Conservation (phyloP, 2,329 filamentous ascomycete species). For the Colletotrichum sp. region DNA sequence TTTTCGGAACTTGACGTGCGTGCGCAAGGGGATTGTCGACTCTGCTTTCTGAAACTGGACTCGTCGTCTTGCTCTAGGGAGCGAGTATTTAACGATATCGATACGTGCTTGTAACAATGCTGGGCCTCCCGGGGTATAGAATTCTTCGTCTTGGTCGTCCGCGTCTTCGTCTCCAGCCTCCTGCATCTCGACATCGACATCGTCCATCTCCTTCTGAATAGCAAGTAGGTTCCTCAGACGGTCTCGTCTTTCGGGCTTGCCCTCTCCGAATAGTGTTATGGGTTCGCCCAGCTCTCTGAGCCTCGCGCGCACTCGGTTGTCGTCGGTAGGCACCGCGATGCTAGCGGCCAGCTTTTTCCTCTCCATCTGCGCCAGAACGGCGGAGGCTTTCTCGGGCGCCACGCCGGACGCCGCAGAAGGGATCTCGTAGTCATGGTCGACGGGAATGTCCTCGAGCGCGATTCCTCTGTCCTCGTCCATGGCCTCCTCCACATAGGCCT, state of each 20-base stretch:
- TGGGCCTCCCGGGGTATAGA: conserved; percentile 84
- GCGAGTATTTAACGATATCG: conserved; percentile 81
- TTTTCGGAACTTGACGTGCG: conserved; percentile 92
- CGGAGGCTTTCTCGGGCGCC: conserved; percentile 81
- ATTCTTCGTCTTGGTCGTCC: conserved; percentile 84
- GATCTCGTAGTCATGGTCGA: conserved; percentile 86
- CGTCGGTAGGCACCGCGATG: conserved; percentile 92
- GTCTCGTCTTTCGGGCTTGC: conserved; percentile 83
- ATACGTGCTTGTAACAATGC: conserved; percentile 78
- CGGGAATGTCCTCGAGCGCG: conserved; percentile 56
- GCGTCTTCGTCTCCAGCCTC: conserved; percentile 58
- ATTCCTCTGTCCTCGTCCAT: conserved; percentile 42
- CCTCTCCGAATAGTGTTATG: conserved; percentile 93
- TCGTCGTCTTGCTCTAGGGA: conserved; percentile 81
- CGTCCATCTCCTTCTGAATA: conserved; percentile 70
- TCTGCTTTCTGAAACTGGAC: conserved; percentile 81
- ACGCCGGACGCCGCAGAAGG: conserved; percentile 69
- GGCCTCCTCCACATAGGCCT: conserved; percentile 92
- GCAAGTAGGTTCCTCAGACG: conserved; percentile 82
- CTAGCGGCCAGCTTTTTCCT: conserved; percentile 88
- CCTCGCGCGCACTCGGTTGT: conserved; percentile 80
- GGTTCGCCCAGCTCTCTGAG: conserved; percentile 91
- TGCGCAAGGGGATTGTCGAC: conserved; percentile 81
- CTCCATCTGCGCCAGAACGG: conserved; percentile 86
- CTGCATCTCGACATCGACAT: conserved; percentile 65